Evolutionary conservation across 1,139 yeast species (phyloP).

Genomic region (Lodderomyces oxycetoniae): DNA sequence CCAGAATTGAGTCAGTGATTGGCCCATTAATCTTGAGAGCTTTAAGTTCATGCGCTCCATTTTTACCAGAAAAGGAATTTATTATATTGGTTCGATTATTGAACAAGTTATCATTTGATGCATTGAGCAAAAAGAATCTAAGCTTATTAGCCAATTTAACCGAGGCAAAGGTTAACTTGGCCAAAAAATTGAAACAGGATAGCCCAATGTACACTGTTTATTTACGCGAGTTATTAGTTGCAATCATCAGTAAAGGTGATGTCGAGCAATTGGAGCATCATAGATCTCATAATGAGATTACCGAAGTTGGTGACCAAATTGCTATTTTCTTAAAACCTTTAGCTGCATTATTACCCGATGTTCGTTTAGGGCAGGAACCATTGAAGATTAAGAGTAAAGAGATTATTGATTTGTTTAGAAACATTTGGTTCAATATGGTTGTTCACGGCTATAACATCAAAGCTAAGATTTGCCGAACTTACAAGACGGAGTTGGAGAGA

Average conservation of each 20-base stretch:
- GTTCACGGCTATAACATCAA: slow-evolving; percentile 79
- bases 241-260: slow-evolving; percentile 76
- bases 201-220: slow-evolving; percentile 53
- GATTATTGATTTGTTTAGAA: slow-evolving; percentile 61
- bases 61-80: slow-evolving; percentile 57
- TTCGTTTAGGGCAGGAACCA: slow-evolving; percentile 36
- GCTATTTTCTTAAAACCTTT: slow-evolving; percentile 66
- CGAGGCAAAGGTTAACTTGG: slow-evolving; percentile 49
- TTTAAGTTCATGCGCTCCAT: slow-evolving; percentile 54
- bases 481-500: slow-evolving; percentile 48
- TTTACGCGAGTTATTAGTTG: slow-evolving; percentile 60
- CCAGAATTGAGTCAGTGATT: slow-evolving; percentile 34
- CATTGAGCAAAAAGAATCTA: slow-evolving; percentile 31
- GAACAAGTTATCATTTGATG: slow-evolving; percentile 33
- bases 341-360: slow-evolving; percentile 66
- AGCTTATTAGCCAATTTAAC: slow-evolving; percentile 33
- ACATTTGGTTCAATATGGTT: slow-evolving; percentile 91
- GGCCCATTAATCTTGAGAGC: slow-evolving; percentile 50
- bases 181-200: slow-evolving; percentile 39
- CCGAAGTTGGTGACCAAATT: slow-evolving; percentile 73
- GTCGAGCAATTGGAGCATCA: slow-evolving; percentile 76
- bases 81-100: slow-evolving; percentile 47
- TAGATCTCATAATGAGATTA: slow-evolving; percentile 72
- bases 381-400: slow-evolving; percentile 40
- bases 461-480: slow-evolving; percentile 50